Evolutionary conservation across 1,284 basidiomycete genomes (phyloP).

Genomic region (Fistulinella staudtii): DNA sequence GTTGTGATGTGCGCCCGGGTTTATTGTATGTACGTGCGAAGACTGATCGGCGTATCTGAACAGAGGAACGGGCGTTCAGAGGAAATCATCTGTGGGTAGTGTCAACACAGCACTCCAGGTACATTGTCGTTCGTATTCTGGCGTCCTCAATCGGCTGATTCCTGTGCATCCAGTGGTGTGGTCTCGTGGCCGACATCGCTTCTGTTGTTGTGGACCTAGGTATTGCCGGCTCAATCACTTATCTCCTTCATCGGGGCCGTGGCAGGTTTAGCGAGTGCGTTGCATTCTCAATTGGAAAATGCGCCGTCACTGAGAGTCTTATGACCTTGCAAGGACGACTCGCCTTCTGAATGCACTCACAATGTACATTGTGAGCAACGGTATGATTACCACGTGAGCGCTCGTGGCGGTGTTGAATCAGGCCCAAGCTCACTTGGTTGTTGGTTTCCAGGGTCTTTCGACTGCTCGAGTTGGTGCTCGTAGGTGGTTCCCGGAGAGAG

Average conservation of each 20-base stretch:
- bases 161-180: not conserved
- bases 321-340: not conserved
- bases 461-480: not conserved
- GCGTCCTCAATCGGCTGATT: not conserved
- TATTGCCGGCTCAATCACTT: not conserved
- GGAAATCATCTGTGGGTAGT: not conserved
- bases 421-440: not conserved
- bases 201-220: not conserved
- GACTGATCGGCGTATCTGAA: not conserved
- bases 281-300: too few species aligned
- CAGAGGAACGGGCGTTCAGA: not conserved
- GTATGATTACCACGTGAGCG: not conserved
- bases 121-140: not conserved
- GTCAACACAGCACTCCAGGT: not conserved
- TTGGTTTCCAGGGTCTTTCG: not conserved
- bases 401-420: not conserved
- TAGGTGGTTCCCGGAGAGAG: not conserved
- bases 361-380: constrained; percentile 2
- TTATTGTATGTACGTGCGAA: not conserved
- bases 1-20: not conserved
- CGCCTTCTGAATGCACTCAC: not conserved
- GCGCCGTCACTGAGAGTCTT: not conserved
- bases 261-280: not conserved
- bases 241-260: constrained; percentile 1
- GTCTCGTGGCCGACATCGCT: not conserved